Evolutionary conservation across 768 basidiomycete genomes (phyloP), one percentile per base, ranked within the genome.

Genomic region (Austroboletus eburneus): DNA sequence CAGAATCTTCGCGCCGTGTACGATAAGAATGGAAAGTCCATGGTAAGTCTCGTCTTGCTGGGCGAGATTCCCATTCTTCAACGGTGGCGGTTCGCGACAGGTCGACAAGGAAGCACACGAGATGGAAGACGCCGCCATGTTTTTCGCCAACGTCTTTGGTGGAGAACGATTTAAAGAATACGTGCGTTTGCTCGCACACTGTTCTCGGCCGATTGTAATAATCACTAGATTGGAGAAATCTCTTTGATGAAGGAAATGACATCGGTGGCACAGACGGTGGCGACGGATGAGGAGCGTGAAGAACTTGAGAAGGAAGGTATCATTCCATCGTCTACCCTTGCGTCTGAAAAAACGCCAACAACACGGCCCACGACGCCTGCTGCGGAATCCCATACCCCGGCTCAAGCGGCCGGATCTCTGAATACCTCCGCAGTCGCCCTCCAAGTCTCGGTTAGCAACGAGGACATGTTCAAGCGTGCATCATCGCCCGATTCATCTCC

Each of bases 131-230:
- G 92, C 96, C 3, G 85, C 89, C 30, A 87, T 88, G 48, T 89
- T 99, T 75, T 99, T 99, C 61, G 87, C 90, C 17, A 86, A 88
- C 59, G 89, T 98, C 14, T 99, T 99, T 63, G 93, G 93, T 43
- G 95, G 96, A 20, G 94, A 95, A 59, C 78, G 87, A 21, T 96
- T 96, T 64, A 69, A 73, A 48, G 91, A 93, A 63, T 92, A 91
- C 61, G 91, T 94, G 65, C 65, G 91, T 75, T 13, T 14, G 4
- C 48, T 41, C 21, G 39, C 43, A 5, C 9, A 32, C 30, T 29
- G 12, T 34, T 25, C 20, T 22, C 39, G 34, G 7, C 13, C 3
- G n/a, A 27, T 34, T 3, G 38, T 35, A 45, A 33, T 27, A 14
- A 27, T 41, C 17, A 35, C 16, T 65, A 96, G 94, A 95, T 98